phyloP scores from a whole-genome alignment of 2,329 filamentous ascomycete species.

The Alternaria arborescens region DNA sequence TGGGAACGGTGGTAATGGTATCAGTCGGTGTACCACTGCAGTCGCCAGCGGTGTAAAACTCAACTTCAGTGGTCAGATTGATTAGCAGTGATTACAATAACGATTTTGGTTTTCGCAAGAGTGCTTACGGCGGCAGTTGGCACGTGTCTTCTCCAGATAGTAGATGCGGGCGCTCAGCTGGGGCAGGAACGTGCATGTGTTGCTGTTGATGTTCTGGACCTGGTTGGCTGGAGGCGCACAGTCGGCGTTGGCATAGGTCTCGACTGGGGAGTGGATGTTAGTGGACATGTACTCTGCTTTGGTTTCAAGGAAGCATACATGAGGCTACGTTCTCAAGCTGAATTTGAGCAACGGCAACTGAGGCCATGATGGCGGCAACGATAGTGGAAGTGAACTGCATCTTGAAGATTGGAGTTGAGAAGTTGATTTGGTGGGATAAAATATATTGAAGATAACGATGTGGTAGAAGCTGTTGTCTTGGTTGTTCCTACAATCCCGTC shows the following conservation, averaged over 20 bases:
- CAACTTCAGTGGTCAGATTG: conserved; percentile 1
- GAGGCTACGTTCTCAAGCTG: conserved; percentile 12
- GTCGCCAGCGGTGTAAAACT: conserved; percentile 3
- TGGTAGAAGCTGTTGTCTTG: background rate
- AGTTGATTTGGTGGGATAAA: background rate
- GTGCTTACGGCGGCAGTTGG: conserved; percentile 10
- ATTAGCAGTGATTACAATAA: background rate
- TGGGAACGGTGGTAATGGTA: conserved; percentile 6
- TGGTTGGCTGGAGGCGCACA: conserved; percentile 3
- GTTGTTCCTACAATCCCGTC: background rate
- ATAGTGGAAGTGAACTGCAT: conserved; percentile 14
- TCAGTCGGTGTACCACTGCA: conserved; percentile 5
- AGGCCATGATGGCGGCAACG: conserved; percentile 12
- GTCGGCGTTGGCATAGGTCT: conserved; percentile 3
- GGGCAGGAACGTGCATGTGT: conserved; percentile 8
- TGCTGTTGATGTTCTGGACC: conserved; percentile 14
- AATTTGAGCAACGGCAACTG: conserved; percentile 9
- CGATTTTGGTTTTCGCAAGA: background rate
- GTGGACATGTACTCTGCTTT: background rate
- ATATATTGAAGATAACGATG: background rate
- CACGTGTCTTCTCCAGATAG: conserved; percentile 13
- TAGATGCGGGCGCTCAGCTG: conserved; percentile 7
- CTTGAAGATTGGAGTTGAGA: background rate
- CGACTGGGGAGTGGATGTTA: background rate
- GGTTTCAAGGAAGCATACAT: background rate